Evolutionary conservation across 768 basidiomycete genomes (phyloP), one percentile per base, ranked within the genome.

Genomic region (Auriscalpium vulgare): DNA sequence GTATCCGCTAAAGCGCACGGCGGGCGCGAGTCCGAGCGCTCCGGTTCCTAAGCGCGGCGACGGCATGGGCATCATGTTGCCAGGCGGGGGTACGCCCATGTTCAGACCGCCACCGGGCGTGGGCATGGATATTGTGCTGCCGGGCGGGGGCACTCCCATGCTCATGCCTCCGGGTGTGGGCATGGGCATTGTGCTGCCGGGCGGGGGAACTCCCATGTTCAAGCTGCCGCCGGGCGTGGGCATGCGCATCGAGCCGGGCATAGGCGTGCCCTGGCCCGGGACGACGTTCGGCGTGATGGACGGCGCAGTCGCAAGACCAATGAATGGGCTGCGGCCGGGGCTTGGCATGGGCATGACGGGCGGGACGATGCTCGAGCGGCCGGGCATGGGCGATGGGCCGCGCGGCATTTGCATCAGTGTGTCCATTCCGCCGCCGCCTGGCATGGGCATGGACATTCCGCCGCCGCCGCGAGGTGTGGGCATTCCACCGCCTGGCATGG

Each of bases 1-100:
- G 35, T 47, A 44, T 44, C 61, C 62, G 44, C 65, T 60, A 69
- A 66, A 83, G 67, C 58, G 53, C 10, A 57, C 47, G 6, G 58
- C 19, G 13, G 34, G 47, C 29, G 29, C 29, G 29, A 29, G 4
- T 7, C 29, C 29, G 4, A 29, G 29, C 64, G 63, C 19, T 66
- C 59, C 37, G 59, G 16, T 47, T 35, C 38, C 54, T 61, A 4
- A 46, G 60, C 19, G 63, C 17, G 10, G 47, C 46, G 37, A 68
- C 59, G 65, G 67, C 8, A 60, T 60, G 40, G 51, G 51, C 57
- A 50, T 29, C n/a, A 23, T 14, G 21, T 23, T 17, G 7, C 40
- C 19, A 23, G 37, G 51, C 19, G 35, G 10, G 50, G 63, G 66
- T 34, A 62, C 65, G 23, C 60, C 38, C 51, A 53, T 44, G 23